Evolutionary conservation across 2,329 filamentous ascomycete species (phyloP), one percentile per base, ranked within the genome.

Genomic region (Akanthomyces muscarius): DNA sequence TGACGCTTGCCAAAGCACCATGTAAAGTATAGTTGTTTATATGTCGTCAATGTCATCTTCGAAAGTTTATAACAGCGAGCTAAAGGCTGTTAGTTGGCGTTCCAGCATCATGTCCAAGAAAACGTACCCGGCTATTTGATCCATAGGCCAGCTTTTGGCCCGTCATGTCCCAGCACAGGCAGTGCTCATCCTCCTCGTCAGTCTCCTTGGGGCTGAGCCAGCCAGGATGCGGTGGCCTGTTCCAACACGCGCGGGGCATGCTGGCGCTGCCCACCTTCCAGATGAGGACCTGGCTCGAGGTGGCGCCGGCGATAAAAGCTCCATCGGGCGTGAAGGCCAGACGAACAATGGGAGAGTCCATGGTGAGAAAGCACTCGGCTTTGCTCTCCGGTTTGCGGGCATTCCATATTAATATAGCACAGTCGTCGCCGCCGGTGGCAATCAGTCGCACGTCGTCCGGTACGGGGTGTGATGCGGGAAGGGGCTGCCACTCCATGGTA

Each of bases 71-170:
- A 42, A 83, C 75, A 41, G 81, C 81, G 67, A 83, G 77, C 80
- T 80, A 61, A 41, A 30, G 23, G 25, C 42, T 23, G 21, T 55
- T 44, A 55, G 53, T n/a, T 50, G 28, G 47, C 4, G 28, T 18
- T 36, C n/a, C 44, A 38, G 14, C 13, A 16, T 16, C 5, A 13
- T 11, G 36, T 30, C 5, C 13, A 62, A n/a, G 54, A 61, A 14
- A 21, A 81, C 85, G 72, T 79, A 88, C 85, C 70, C 82, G 77
- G 68, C 81, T 87, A 68, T 86, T 87, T 6, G 83, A 81, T 18
- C 85, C 86, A 70, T 87, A 88, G 0, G 86, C 86, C 63, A 89
- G 75, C 68, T 84, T 86, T 65, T 85, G 81, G 5, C 86, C 86
- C 57, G 81, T 81, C 5, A 81, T 77, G 72, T 88, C 85, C 86